Conservation (phyloP, 1,139 yeast genomes). For the Pichia sp. region DNA sequence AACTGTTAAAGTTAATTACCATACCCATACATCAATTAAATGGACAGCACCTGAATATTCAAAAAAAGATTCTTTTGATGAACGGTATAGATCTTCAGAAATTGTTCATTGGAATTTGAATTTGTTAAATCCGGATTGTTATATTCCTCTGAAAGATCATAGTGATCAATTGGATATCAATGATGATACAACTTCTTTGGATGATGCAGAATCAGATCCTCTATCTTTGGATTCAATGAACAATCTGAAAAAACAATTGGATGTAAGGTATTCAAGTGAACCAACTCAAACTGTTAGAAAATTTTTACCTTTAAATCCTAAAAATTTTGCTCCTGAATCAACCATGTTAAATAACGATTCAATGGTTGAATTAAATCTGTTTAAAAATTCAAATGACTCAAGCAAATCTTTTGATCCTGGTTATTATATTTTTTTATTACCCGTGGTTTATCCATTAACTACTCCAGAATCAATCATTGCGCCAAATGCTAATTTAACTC, state of each 20-base stretch:
- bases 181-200: slow-evolving; percentile 1
- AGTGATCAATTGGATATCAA: slow-evolving; percentile 6
- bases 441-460: slow-evolving; percentile 61
- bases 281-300: slow-evolving; percentile 26
- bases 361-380: slow-evolving; percentile 15
- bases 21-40: slow-evolving; percentile 25
- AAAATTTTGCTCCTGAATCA: slow-evolving; percentile 23
- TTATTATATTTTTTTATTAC: slow-evolving; percentile 70
- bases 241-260: slow-evolving; percentile 8
- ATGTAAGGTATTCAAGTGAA: slow-evolving; percentile 16
- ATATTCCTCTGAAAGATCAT: slow-evolving; percentile 26
- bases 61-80: slow-evolving; percentile 23
- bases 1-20: slow-evolving; percentile 26
- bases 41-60: slow-evolving; percentile 27
- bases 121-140: slow-evolving; percentile 29
- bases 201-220: slow-evolving; percentile 10
- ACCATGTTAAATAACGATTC: slow-evolving; percentile 10
- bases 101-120: slow-evolving; percentile 30
- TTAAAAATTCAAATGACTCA: slow-evolving; percentile 2
- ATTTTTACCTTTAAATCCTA: slow-evolving; percentile 22
- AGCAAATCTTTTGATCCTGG: slow-evolving; percentile 49
- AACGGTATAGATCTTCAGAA: slow-evolving; percentile 28
- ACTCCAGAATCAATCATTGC: slow-evolving; percentile 67
- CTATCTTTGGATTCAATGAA: slow-evolving; percentile 2
- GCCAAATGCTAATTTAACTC: slow-evolving; percentile 45